These are phyloP conservation scores for Penicillium capsulatum DNA, from an alignment of 2,329 filamentous ascomycete species.

Conservation along the genomic window DNA sequence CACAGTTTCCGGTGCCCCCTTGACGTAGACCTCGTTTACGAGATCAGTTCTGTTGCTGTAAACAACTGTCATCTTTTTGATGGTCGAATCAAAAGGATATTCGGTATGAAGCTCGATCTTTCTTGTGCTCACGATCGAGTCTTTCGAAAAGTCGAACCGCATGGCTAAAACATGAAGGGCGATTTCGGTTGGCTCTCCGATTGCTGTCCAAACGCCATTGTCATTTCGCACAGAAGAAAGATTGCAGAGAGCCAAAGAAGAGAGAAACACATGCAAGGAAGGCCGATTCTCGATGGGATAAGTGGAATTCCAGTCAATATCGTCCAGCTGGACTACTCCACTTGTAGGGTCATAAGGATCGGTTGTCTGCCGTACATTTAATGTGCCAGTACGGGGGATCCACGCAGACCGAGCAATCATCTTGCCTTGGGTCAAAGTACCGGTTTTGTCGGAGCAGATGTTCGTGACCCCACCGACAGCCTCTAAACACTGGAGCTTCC, in stretches of 20 bases:
- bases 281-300: constrained; percentile 22
- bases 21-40: constrained; percentile 51
- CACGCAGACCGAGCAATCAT: constrained; percentile 59
- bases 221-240: constrained; percentile 49
- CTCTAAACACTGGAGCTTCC: constrained; percentile 53
- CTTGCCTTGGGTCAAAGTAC: constrained; percentile 53
- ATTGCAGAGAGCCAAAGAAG: constrained; percentile 54
- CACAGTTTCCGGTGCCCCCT: constrained; percentile 60
- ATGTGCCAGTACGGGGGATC: constrained; percentile 51
- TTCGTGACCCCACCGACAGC: constrained; percentile 56
- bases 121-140: constrained; percentile 35
- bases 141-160: constrained; percentile 53
- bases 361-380: constrained; percentile 51
- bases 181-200: constrained; percentile 64
- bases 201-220: constrained; percentile 48
- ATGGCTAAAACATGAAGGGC: constrained; percentile 63
- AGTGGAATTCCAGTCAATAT: constrained; percentile 29
- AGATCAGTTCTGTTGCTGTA: constrained; percentile 39
- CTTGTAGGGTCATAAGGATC: constrained; percentile 55
- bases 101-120: constrained; percentile 44
- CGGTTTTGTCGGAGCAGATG: constrained; percentile 57
- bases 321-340: constrained; percentile 43
- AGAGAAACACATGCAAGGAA: constrained; percentile 50
- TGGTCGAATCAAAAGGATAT: constrained; percentile 61
- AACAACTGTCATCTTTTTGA: constrained; percentile 65